Base-by-base conservation (phyloP, 1,284 basidiomycete genomes). In the Ceratobasidium sp. region DNA sequence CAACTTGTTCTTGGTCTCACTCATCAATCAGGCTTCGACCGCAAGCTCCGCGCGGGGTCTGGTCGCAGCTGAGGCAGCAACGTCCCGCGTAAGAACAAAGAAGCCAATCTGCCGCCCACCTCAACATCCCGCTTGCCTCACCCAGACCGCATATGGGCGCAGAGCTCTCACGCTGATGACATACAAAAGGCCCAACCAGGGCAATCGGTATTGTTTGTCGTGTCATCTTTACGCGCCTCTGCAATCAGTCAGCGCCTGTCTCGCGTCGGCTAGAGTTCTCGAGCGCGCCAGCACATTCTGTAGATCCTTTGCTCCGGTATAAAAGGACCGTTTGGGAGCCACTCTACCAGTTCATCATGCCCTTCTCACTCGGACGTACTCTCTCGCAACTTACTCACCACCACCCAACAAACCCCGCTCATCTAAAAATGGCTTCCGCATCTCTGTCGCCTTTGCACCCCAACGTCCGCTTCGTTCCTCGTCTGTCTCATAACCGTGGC, bases 401-500 rank as follows among this genome's bases (percentile, higher is more conserved):
- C 64, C 28, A 30, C 38, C 49, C 50, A 54, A 23, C 35, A 3
- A 66, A 52, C n/a, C 50, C 50, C 32, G 38, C 49, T 26, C 64
- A 67, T 13, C 18, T 67, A 13, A 67, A 67, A 54, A 67, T 67
- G 64, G 64, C 64, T 28, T 28, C 64, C 26, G 50, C 64, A 21
- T 16, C 62, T 9, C 46, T 67, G 28, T 67, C 64, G 32, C 64
- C 64, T 41, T 18, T 41, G 30, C 49, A 54, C 35, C 64, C 64
- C 50, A 50, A 55, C 30, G 64, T 67, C 47, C 49, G 50, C 64
- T 35, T 67, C 38, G 21, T 43, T 23, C 64, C 64, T n/a, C 64
- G 64, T 28, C 64, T 55, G 7, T 67, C 64, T 55, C 64, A 67
- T 14, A n/a, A 91, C 58, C 86, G 95, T 50, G 94, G 94, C 8